A percentile compares a stretch with the other conserved stretches of the same genome.
phyloP scores from a whole-genome alignment of 2,329 filamentous ascomycete species.

The Penicillium sumatraense region DNA sequence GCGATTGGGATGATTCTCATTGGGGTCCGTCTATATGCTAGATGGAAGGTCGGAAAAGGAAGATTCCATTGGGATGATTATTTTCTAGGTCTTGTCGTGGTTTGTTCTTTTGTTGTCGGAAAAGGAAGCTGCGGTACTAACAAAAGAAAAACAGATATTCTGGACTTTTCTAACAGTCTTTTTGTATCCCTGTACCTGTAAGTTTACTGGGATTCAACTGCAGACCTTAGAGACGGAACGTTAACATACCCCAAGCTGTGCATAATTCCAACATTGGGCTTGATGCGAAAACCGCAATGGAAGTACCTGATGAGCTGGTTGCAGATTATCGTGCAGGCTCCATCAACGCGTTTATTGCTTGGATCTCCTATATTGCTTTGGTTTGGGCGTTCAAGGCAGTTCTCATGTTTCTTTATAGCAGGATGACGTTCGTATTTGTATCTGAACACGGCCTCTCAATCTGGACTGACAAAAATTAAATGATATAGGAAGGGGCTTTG shows the following conservation, averaged over 20 bases:
- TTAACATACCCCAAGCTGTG: constrained; percentile 7
- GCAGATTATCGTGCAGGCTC: constrained; percentile 8
- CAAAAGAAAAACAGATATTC: constrained; percentile 8
- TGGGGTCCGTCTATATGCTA: constrained; percentile 22
- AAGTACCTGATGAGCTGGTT: constrained; percentile 15
- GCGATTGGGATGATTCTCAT: constrained; percentile 20
- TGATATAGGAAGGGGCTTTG: constrained; percentile 19
- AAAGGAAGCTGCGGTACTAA: neutral
- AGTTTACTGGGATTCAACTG: too few species aligned
- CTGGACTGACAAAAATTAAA: too few species aligned
- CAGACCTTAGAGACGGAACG: too few species aligned
- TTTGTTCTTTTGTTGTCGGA: neutral
- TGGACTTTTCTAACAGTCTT: constrained; percentile 22
- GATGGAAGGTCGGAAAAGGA: constrained; percentile 17
- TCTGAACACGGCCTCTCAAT: too few species aligned
- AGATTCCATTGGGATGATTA: constrained; percentile 23
- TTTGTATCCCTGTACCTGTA: constrained; percentile 21
- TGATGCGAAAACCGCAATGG: constrained; percentile 9
- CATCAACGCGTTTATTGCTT: constrained; percentile 21
- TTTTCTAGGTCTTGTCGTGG: constrained; percentile 14
- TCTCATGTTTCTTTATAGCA: constrained; percentile 20
- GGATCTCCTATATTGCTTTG: constrained; percentile 23
- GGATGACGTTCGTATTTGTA: constrained; percentile 20
- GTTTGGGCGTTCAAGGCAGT: constrained; percentile 25
- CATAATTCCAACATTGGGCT: constrained; percentile 20